Conservation (phyloP, 2,329 filamentous ascomycete species). For the Fusarium torreyae region DNA sequence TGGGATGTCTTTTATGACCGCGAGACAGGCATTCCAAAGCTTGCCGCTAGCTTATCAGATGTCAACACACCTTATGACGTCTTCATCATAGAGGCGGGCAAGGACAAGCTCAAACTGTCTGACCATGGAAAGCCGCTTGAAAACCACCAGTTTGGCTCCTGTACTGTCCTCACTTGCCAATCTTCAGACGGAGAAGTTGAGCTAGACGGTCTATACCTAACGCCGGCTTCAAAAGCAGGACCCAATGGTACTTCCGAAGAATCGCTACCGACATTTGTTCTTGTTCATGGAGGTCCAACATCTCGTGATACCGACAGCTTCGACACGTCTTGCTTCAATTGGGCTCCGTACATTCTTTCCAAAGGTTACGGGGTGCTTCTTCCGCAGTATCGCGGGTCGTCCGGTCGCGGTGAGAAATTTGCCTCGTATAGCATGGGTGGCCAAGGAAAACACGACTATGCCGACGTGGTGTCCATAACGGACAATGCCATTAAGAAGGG, state of each 20-base stretch:
- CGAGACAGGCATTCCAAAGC: not conserved
- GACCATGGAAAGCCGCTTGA: conserved; percentile 17
- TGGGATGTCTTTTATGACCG: conserved; percentile 30
- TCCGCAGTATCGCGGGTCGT: conserved; percentile 58
- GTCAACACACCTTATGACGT: conserved; percentile 33
- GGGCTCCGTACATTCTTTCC: conserved; percentile 52
- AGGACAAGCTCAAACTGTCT: conserved; percentile 23
- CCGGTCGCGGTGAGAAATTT: conserved; percentile 53
- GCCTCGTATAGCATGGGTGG: conserved; percentile 51
- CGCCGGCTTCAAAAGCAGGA: not conserved
- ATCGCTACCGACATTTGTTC: conserved; percentile 30
- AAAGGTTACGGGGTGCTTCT: conserved; percentile 57
- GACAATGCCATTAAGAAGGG: conserved; percentile 53
- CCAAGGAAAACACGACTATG: conserved; percentile 55
- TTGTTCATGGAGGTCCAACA: conserved; percentile 34
- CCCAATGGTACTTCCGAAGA: not conserved
- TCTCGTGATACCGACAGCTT: conserved; percentile 45
- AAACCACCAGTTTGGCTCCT: conserved; percentile 6
- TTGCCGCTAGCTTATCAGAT: conserved; percentile 43
- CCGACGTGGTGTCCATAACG: conserved; percentile 55
- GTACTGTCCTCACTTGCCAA: conserved; percentile 20
- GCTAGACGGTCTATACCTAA: conserved; percentile 29
- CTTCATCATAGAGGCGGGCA: not conserved
- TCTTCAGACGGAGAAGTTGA: conserved; percentile 32
- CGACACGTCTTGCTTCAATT: conserved; percentile 45